Conservation (phyloP, 2,329 filamentous ascomycete genomes). For the Fusarium nematophilum region DNA sequence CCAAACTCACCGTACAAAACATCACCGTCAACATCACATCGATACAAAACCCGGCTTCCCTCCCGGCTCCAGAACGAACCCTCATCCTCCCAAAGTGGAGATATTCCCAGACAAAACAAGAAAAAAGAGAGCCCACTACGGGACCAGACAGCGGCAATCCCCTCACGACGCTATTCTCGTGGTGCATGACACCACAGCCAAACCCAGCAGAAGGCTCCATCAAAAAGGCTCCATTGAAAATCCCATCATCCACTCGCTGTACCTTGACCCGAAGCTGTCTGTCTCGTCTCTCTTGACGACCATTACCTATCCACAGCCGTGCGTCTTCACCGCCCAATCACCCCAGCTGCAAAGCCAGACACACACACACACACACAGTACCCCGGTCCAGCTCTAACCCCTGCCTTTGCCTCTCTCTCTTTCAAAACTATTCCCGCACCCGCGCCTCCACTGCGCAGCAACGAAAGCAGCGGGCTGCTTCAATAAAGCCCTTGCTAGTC, state of each 20-base stretch:
- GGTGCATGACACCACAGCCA: conserved; percentile 43
- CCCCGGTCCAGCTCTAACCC: neutral
- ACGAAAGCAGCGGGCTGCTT: neutral
- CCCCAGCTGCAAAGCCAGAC: conserved; percentile 16
- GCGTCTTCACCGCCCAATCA: conserved; percentile 44
- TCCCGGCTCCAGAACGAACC: conserved; percentile 4
- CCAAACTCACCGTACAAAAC: neutral
- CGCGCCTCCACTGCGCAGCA: neutral
- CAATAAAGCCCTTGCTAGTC: conserved; percentile 29
- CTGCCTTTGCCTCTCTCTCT: neutral
- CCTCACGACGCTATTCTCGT: conserved; percentile 37
- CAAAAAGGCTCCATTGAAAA: too few species aligned
- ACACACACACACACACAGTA: conserved; percentile 11
- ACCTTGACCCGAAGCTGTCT: conserved; percentile 17
- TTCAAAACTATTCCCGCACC: conserved; percentile 28
- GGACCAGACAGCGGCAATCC: neutral
- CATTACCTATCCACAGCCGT: conserved; percentile 16
- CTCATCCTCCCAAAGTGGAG: neutral
- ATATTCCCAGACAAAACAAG: neutral
- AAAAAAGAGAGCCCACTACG: too few species aligned
- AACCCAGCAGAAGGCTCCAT: conserved; percentile 10
- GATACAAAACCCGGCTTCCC: conserved; percentile 16
- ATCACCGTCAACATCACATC: neutral
- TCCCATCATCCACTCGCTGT: conserved; percentile 6
- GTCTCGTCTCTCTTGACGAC: neutral